Evolutionary conservation across 148 eudicot genomes (phyloP), one percentile per base, ranked within the genome.

Genomic region (Simmondsia chinensis): DNA sequence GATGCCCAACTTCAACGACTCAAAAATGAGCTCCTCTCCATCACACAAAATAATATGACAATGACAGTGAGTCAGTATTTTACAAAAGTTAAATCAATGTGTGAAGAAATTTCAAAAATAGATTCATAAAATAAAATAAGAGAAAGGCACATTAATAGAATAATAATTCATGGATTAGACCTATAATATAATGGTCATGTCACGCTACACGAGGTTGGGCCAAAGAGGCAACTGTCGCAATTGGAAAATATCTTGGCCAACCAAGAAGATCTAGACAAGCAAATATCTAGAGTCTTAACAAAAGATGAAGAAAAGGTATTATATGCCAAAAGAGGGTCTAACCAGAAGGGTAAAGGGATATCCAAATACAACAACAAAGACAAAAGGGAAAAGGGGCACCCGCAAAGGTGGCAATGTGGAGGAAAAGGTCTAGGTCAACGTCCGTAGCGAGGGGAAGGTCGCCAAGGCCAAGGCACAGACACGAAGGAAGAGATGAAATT

Each of bases 171-270:
- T 14, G 50, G 50, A 7, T 8, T 29, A 7, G n/a, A 29, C 0
- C 10, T 14, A 2, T 6, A 46, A 19, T 46, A 5, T 14, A 23
- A 15, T n/a, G 12, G 7, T 10, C 25, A 16, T 9, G 42, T 36
- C 16, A 14, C 15, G 9, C 56, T 20, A 37, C 24, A 11, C 33
- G 14, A 1, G 56, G 33, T 2, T 37, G 33, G 56, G 20, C 56
- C 1, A 50, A 4, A 3, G 13, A 50, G 26, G 31, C 55, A 5
- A 12, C 24, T 3, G 20, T 50, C 5, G 16, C 7, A 49, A 18
- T 35, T 25, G 13, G 56, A 50, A 31, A 50, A 15, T 13, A 6
- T 50, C 26, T 25, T 50, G 22, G 26, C 56, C 7, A 50, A 37
- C 4, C 36, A 50, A 25, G 56, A 50, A 50, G 25, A 20, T 6